Evolutionary conservation across 768 basidiomycete genomes (phyloP).

Genomic region (Xanthoconium purpureum): DNA sequence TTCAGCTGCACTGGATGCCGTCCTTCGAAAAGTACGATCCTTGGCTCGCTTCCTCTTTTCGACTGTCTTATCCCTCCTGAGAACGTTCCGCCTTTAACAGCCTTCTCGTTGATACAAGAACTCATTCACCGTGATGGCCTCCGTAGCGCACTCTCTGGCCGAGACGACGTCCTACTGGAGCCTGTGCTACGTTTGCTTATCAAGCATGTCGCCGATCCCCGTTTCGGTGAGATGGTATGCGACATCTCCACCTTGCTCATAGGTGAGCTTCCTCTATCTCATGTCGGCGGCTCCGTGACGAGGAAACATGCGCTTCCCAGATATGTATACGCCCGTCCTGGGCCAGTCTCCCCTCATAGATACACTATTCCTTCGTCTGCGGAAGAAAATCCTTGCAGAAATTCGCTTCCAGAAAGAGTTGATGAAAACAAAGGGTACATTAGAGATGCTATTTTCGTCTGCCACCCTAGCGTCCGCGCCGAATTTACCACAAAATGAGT

Average conservation of each 20-base stretch:
- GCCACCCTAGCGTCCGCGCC: constrained; percentile 35
- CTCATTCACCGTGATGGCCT: constrained; percentile 90
- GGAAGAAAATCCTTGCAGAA: constrained; percentile 82
- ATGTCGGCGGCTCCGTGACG: neutral
- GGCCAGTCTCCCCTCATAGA: constrained; percentile 95
- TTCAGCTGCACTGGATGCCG: constrained; percentile 89
- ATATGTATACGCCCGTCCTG: constrained; percentile 88
- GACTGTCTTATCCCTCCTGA: constrained; percentile 30
- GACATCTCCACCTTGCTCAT: constrained; percentile 79
- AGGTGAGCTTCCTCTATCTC: constrained; percentile 49
- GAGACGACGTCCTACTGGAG: constrained; percentile 91
- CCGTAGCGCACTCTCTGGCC: constrained; percentile 77
- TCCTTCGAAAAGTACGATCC: constrained; percentile 71
- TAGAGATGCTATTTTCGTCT: constrained; percentile 86
- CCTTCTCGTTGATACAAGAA: constrained; percentile 91
- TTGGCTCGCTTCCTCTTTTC: neutral
- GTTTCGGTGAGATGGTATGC: constrained; percentile 87
- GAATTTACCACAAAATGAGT: constrained; percentile 14
- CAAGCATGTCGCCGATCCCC: constrained; percentile 83
- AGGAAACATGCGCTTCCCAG: constrained; percentile 39
- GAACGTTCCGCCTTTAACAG: constrained; percentile 79
- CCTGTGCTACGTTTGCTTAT: constrained; percentile 85
- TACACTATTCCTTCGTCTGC: constrained; percentile 73
- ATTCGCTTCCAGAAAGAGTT: constrained; percentile 87
- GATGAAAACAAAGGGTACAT: constrained; percentile 74